A percentile compares a stretch with the other conserved stretches of the same genome.
Evolutionary conservation across 192 early-diverging fungal genomes (phyloP).

Genomic region (Coemansia guatemalensis): DNA sequence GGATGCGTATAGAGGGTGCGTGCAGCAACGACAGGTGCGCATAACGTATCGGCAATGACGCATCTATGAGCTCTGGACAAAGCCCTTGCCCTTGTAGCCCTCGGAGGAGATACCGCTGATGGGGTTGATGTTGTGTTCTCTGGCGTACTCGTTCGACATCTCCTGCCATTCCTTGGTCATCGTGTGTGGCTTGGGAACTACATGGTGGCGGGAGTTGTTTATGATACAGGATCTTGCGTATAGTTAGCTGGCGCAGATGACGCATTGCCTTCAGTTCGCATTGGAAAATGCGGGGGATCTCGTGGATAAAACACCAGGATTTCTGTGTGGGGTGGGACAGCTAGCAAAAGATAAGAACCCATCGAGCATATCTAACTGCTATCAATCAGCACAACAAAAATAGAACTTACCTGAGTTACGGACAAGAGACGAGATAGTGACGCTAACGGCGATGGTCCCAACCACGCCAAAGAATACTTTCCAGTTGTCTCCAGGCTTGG

Average conservation of each 20-base stretch:
- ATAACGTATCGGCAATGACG: not conserved
- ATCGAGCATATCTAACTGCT: constrained; percentile 3
- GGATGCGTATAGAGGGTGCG: no score
- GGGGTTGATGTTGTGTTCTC: constrained; percentile 72
- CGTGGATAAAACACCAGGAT: no score
- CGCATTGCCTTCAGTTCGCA: no score
- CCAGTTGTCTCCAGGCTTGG: constrained; percentile 65
- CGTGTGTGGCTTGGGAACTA: constrained; percentile 63
- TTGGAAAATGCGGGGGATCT: no score
- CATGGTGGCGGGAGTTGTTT: constrained; percentile 22
- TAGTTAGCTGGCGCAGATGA: no score
- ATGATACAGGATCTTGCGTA: no score
- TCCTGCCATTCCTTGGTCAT: constrained; percentile 83
- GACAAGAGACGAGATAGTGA: constrained; percentile 61
- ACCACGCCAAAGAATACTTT: constrained; percentile 69
- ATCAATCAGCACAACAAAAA: constrained; percentile 1
- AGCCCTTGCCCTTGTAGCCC: constrained; percentile 74
- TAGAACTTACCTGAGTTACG: constrained; percentile 53
- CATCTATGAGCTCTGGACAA: constrained; percentile 52
- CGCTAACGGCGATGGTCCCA: constrained; percentile 55
- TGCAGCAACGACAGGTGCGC: no score
- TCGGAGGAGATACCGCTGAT: constrained; percentile 78
- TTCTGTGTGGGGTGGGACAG: constrained; percentile 2
- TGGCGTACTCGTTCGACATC: constrained; percentile 72
- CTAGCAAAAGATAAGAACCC: constrained; percentile 7